Percentiles rank a stretch among this genome's conserved stretches.
Evolutionary conservation across 176 grass and related monocot species (phyloP).

Genomic region (Panicum miliaceum): DNA sequence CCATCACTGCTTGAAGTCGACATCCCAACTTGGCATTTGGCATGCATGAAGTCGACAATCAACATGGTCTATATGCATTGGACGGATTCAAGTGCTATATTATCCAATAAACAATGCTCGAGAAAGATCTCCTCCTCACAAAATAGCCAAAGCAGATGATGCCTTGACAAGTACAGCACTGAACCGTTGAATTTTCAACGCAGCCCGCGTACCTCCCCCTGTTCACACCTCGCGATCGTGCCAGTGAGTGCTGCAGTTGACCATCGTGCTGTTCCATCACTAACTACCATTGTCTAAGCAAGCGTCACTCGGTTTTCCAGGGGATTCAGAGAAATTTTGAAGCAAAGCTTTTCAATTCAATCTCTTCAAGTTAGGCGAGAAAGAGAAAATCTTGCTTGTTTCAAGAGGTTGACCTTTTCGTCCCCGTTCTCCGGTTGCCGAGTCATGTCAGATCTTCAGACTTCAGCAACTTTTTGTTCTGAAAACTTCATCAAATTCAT

Average conservation of each 20-base stretch:
- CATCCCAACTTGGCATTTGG: too few relatives aligned
- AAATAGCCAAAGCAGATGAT: neutral
- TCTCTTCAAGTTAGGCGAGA: neutral
- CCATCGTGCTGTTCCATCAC: neutral
- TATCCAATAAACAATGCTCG: neutral
- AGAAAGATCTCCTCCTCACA: neutral
- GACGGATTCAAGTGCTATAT: too few relatives aligned
- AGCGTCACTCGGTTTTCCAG: neutral
- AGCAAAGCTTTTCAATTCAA: neutral
- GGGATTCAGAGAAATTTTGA: neutral
- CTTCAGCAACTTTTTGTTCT: neutral
- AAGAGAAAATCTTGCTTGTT: neutral
- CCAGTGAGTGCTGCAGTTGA: too few relatives aligned
- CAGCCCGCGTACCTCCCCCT: neutral
- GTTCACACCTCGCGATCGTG: neutral
- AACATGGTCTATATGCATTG: too few relatives aligned
- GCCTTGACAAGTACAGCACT: constrained; percentile 14
- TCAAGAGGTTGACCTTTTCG: neutral
- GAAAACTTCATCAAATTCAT: neutral
- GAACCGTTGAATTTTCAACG: neutral
- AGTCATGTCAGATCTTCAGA: neutral
- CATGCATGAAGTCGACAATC: too few relatives aligned
- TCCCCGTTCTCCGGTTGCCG: neutral
- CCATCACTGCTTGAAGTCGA: too few relatives aligned
- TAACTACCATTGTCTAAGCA: neutral